Conservation (phyloP, 257 asterid genomes). For the Solanum etuberosum region DNA sequence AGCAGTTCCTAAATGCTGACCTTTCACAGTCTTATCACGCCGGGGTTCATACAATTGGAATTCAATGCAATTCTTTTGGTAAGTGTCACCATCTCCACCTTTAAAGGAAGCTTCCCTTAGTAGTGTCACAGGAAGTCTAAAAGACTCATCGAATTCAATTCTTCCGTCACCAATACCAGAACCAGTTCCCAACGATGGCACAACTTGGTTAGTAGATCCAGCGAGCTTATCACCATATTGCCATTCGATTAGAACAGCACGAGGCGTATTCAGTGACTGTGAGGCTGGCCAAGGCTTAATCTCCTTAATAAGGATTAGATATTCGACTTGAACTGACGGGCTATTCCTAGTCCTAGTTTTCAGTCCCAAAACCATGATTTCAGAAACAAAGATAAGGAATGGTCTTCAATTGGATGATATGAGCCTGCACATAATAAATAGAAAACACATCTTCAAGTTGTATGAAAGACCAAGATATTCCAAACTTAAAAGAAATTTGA, state of each 20-base stretch:
- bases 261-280: constrained; percentile 44
- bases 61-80: constrained; percentile 55
- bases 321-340: constrained; percentile 32
- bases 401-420: not conserved
- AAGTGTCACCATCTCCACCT: constrained; percentile 18
- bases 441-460: not conserved
- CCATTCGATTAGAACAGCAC: constrained; percentile 70
- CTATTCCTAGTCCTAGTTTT: constrained; percentile 47
- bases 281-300: constrained; percentile 90
- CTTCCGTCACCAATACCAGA: constrained; percentile 52
- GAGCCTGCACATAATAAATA: not conserved
- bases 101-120: constrained; percentile 24
- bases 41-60: constrained; percentile 68
- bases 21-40: constrained; percentile 53
- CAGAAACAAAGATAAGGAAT: not conserved
- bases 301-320: constrained; percentile 41
- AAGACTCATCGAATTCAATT: constrained; percentile 54
- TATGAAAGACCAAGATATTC: not conserved
- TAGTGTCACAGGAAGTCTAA: constrained; percentile 47
- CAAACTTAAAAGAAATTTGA: not conserved
- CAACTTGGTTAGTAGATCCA: constrained; percentile 33
- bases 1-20: constrained; percentile 60
- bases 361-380: constrained; percentile 79
- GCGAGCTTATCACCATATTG: constrained; percentile 43
- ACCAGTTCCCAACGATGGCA: not conserved